A percentile compares a stretch with the other conserved stretches of the same genome.
These are phyloP conservation scores for Globisporangium emineosum DNA, from an alignment of 352 stramenopile species.

Conservation along the genomic window DNA sequence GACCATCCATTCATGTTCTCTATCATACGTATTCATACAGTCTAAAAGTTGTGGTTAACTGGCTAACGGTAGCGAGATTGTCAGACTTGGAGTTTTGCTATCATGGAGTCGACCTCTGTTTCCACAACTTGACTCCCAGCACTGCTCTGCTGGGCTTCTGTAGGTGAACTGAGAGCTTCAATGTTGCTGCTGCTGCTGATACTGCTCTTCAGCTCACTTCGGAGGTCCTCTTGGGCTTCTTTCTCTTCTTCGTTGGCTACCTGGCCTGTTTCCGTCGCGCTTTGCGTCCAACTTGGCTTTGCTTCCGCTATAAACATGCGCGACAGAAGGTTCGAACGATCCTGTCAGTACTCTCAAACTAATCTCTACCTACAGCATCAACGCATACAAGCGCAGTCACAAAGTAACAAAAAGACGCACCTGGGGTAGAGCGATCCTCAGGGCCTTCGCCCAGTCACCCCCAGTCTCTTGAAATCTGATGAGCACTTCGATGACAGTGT, in stretches of 20 bases:
- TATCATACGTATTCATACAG: neutral
- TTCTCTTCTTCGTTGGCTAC: neutral
- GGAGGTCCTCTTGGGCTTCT: neutral
- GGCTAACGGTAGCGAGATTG: too few species aligned
- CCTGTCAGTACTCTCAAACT: neutral
- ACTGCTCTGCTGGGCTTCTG: neutral
- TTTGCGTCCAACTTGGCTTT: slow-evolving; percentile 34
- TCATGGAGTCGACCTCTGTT: neutral
- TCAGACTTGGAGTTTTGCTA: neutral
- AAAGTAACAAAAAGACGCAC: slow-evolving; percentile 24
- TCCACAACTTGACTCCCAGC: neutral
- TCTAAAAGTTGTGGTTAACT: neutral
- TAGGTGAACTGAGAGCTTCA: neutral
- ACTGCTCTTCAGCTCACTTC: neutral
- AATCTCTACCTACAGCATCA: neutral
- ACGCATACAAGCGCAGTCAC: neutral
- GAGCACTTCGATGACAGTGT: slow-evolving; percentile 72
- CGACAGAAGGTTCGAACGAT: neutral
- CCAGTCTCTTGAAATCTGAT: slow-evolving; percentile 40
- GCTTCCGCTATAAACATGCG: slow-evolving; percentile 31
- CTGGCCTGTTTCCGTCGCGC: slow-evolving; percentile 21
- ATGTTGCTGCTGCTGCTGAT: neutral
- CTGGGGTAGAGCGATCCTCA: slow-evolving; percentile 51
- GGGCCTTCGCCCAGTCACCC: slow-evolving; percentile 46
- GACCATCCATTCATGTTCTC: neutral